Percentiles rank a stretch among this genome's conserved stretches.
phyloP scores from a whole-genome alignment of 2,329 filamentous ascomycete genomes.

The Botrytis tulipae region DNA sequence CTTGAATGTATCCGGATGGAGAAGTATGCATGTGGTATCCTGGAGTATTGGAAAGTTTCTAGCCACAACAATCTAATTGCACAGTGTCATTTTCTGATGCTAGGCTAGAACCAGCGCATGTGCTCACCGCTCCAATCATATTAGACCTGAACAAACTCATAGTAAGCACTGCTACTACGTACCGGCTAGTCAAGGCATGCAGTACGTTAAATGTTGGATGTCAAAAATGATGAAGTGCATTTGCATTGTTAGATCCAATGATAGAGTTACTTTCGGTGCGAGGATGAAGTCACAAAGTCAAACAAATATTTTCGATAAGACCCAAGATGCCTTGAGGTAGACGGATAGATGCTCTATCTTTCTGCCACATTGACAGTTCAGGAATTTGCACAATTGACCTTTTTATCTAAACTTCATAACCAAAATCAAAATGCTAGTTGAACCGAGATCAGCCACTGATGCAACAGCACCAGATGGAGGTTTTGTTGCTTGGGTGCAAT shows the following conservation, averaged over 20 bases:
- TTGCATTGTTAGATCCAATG: not conserved
- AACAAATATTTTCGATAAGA: not conserved
- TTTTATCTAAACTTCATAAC: not conserved
- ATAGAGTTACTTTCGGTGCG: not conserved
- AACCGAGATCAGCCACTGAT: not conserved
- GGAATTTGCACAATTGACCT: not conserved
- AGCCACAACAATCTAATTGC: no score
- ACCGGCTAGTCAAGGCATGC: not conserved
- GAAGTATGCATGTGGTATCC: no score
- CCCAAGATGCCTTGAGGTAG: not conserved
- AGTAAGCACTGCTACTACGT: not conserved
- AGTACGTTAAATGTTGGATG: not conserved
- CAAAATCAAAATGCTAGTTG: not conserved
- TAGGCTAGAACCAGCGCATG: no score
- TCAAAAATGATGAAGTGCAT: not conserved
- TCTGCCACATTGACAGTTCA: no score
- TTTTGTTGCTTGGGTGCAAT: slow-evolving; percentile 3
- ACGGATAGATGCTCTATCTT: not conserved
- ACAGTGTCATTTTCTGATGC: no score
- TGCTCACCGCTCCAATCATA: no score
- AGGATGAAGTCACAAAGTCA: not conserved
- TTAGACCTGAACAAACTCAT: no score
- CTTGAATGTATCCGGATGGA: no score
- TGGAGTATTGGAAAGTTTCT: no score
- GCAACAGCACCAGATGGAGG: not conserved